Percentiles rank a stretch among this genome's conserved stretches.
phyloP scores from a whole-genome alignment of 2,329 filamentous ascomycete species.

The Sporothrix mexicana region DNA sequence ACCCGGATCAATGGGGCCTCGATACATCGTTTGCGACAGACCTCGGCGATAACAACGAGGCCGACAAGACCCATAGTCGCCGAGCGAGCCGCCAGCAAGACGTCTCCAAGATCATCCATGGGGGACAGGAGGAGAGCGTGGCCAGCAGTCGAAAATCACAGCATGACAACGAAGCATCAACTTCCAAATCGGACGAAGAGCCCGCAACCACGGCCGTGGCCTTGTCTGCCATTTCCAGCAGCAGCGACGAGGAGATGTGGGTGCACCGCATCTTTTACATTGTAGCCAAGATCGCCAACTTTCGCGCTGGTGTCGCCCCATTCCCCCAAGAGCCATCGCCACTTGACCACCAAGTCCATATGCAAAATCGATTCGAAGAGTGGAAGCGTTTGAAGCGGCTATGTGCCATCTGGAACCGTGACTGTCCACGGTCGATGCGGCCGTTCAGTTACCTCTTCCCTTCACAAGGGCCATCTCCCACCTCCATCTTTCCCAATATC shows the following conservation, averaged over 20 bases:
- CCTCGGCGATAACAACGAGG: neutral
- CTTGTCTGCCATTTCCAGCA: conserved; percentile 41
- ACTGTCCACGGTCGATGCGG: conserved; percentile 83
- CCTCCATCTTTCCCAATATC: conserved; percentile 82
- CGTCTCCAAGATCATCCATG: neutral
- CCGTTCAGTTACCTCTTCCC: conserved; percentile 79
- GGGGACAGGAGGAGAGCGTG: neutral
- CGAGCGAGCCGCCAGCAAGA: neutral
- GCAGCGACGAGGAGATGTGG: conserved; percentile 79
- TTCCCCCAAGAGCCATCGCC: conserved; percentile 61
- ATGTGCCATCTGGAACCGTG: conserved; percentile 81
- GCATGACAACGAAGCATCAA: neutral
- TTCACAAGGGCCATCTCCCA: conserved; percentile 58
- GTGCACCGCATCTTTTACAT: conserved; percentile 89
- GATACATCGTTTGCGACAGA: conserved; percentile 69
- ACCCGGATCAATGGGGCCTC: conserved; percentile 88
- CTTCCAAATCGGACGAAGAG: neutral
- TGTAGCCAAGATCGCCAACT: conserved; percentile 84
- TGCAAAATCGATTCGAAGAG: conserved; percentile 70
- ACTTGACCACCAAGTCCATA: conserved; percentile 66
- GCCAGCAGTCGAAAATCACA: neutral
- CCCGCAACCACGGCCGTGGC: neutral
- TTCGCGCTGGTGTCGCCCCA: conserved; percentile 71
- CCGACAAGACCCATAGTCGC: neutral
- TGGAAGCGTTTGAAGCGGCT: conserved; percentile 82